Percentiles rank a stretch among this genome's conserved stretches.
phyloP scores from a whole-genome alignment of 2,329 filamentous ascomycete genomes.

The Elsinoe necatrix region DNA sequence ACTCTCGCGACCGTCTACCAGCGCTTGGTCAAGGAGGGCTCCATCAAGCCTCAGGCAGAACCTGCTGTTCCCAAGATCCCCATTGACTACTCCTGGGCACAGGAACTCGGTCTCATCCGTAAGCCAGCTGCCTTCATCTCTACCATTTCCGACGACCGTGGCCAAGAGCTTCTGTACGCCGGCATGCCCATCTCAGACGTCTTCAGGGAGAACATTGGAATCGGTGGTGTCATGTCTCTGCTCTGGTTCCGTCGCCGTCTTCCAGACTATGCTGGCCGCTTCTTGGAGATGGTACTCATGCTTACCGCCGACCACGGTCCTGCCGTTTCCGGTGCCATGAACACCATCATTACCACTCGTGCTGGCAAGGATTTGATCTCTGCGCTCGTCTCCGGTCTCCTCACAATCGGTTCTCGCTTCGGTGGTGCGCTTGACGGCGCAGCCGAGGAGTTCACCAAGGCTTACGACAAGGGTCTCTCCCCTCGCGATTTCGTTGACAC shows the following conservation, averaged over 20 bases:
- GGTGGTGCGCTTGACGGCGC: constrained; percentile 97
- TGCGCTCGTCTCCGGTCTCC: constrained; percentile 86
- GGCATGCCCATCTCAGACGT: constrained; percentile 99
- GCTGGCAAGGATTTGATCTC: constrained; percentile 98
- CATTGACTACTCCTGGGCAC: constrained; percentile 98
- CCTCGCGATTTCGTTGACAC: constrained; percentile 97
- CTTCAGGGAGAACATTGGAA: constrained; percentile 97
- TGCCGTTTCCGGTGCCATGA: constrained; percentile 98
- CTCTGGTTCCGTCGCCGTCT: constrained; percentile 99
- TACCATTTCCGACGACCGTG: constrained; percentile 99
- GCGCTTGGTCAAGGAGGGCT: constrained; percentile 74
- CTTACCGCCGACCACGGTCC: constrained; percentile 98
- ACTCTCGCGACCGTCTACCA: constrained; percentile 76
- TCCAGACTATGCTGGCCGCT: constrained; percentile 92
- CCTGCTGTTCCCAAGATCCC: constrained; percentile 96
- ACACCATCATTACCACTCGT: constrained; percentile 99
- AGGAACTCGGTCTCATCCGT: constrained; percentile 98
- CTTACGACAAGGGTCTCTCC: constrained; percentile 95
- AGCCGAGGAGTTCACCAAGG: constrained; percentile 96
- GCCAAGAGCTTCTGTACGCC: constrained; percentile 95
- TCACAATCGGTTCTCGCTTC: constrained; percentile 97
- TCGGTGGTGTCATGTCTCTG: constrained; percentile 99
- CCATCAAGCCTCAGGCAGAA: constrained; percentile 77
- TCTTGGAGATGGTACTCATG: constrained; percentile 99
- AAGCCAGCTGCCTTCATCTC: constrained; percentile 99